phyloP scores from a whole-genome alignment of 169 alveolate species.

The Cryptosporidium meleagridis region DNA sequence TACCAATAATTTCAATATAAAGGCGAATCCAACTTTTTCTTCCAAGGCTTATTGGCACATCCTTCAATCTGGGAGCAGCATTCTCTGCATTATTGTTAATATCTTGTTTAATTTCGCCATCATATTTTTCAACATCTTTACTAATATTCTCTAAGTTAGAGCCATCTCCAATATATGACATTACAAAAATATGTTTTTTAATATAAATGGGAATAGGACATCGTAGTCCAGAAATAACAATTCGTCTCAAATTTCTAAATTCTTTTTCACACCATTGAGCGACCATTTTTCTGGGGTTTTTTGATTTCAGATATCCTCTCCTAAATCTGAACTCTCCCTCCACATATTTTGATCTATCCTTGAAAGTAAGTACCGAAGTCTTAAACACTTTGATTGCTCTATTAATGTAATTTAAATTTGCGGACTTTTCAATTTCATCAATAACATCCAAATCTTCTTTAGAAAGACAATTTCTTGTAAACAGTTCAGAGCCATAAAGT shows the following conservation, averaged over 20 bases:
- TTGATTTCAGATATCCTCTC: slow-evolving; percentile 91
- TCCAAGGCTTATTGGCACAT: slow-evolving; percentile 82
- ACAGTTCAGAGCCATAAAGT: slow-evolving; percentile 32
- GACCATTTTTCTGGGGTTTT: slow-evolving; percentile 99
- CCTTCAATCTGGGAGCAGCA: slow-evolving; percentile 92
- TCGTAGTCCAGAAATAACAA: slow-evolving; percentile 89
- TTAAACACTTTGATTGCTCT: slow-evolving; percentile 97
- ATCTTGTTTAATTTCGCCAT: neutral
- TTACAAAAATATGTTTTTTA: slow-evolving; percentile 95
- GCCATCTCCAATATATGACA: slow-evolving; percentile 85
- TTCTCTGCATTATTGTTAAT: slow-evolving; percentile 42
- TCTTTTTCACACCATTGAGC: slow-evolving; percentile 99
- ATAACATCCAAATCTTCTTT: slow-evolving; percentile 74
- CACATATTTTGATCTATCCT: slow-evolving; percentile 98
- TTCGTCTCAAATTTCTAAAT: slow-evolving; percentile 94
- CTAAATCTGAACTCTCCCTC: slow-evolving; percentile 99
- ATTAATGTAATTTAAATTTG: slow-evolving; percentile 79
- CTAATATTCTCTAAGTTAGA: neutral
- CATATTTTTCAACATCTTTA: neutral
- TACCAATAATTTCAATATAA: slow-evolving; percentile 88
- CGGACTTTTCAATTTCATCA: slow-evolving; percentile 50
- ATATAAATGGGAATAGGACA: slow-evolving; percentile 95
- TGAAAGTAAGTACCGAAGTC: slow-evolving; percentile 97
- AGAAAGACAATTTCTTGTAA: slow-evolving; percentile 74
- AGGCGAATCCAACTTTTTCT: slow-evolving; percentile 80